Conservation (phyloP, 2,329 filamentous ascomycete species). For the Verticillium nubilum region DNA sequence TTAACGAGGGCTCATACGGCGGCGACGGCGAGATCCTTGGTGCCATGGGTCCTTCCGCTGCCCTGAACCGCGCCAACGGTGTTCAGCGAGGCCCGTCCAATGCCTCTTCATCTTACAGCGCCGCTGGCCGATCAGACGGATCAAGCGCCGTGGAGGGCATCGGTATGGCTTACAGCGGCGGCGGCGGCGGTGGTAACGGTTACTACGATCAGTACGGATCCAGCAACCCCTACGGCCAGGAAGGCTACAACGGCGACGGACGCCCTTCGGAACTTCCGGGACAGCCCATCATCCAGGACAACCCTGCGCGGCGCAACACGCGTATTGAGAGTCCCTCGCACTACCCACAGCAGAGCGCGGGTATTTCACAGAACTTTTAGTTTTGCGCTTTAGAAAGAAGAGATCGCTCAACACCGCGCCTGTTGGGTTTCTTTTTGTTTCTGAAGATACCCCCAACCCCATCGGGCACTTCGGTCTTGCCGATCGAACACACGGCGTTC, state of each 20-base stretch:
- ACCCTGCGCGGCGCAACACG: slow-evolving; percentile 86
- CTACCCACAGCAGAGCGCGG: slow-evolving; percentile 86
- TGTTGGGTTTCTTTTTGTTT: neutral
- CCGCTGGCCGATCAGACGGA: slow-evolving; percentile 67
- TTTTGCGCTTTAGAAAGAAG: neutral
- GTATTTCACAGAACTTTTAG: slow-evolving; percentile 96
- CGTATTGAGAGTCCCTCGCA: slow-evolving; percentile 88
- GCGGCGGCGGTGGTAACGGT: slow-evolving; percentile 32
- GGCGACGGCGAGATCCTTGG: slow-evolving; percentile 80
- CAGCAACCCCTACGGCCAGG: slow-evolving; percentile 50
- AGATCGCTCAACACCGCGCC: neutral
- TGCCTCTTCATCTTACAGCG: slow-evolving; percentile 92
- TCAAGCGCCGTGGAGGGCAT: slow-evolving; percentile 45
- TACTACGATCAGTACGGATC: slow-evolving; percentile 57
- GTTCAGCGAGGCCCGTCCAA: slow-evolving; percentile 90
- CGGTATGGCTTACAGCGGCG: slow-evolving; percentile 33
- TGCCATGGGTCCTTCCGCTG: slow-evolving; percentile 68
- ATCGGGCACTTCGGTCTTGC: neutral
- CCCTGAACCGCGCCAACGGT: slow-evolving; percentile 58
- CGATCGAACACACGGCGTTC: neutral
- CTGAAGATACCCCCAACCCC: neutral
- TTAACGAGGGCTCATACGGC: slow-evolving; percentile 44
- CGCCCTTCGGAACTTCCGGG: slow-evolving; percentile 38
- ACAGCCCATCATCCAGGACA: slow-evolving; percentile 86
- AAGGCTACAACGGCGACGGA: slow-evolving; percentile 26